Base-by-base conservation (phyloP, 208 protist genomes). In the Acanthamoeba triangularis region DNA sequence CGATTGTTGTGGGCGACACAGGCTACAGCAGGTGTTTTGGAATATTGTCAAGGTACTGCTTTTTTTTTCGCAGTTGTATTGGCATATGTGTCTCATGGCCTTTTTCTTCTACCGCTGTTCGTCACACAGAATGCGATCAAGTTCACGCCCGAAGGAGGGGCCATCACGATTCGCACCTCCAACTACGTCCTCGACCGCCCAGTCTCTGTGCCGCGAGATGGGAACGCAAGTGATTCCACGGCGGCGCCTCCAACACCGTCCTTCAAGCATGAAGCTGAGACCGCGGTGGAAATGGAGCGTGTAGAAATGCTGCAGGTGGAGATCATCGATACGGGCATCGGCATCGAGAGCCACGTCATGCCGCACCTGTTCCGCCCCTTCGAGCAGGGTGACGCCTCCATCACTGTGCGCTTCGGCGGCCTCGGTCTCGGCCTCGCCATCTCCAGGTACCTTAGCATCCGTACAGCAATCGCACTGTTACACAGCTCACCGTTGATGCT, bases 311-410 rank as follows among this genome's bases (percentile, higher is more conserved):
- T 90, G 30, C 47, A n/a, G 82, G 54, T 90, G 35, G 82, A 90
- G 44, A 59, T 90, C n/a, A 67, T 37, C n/a, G 84, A 90, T 28
- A 90, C 84, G 18, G 84, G 84, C 7, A 90, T 90, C 33, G 82
- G 82, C 23, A 90, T 90, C 14, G 82, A 90, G 82, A 56, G 52
- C 33, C 41, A 90, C 28, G 82, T 90, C 2, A 3, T 90, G 37
- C 47, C 82, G 13, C 41, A 90, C n/a, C 52, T 90, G 52, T 90
- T 90, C 37, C 41, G 59, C n/a, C 4, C 82, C 49, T 90, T 90
- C n/a, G 13, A 90, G 13, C 82, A 90, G n/a, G 82, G 82, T 2
- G 82, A 90, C n/a, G 0, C 82, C 10, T 5, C 82, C 2, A 90
- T 90, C 82, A 63, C 82, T 10, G 47, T 90, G 13, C 41, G 59